Base-by-base conservation (phyloP, 805 yeast species). In the Candida palmyrensis region DNA sequence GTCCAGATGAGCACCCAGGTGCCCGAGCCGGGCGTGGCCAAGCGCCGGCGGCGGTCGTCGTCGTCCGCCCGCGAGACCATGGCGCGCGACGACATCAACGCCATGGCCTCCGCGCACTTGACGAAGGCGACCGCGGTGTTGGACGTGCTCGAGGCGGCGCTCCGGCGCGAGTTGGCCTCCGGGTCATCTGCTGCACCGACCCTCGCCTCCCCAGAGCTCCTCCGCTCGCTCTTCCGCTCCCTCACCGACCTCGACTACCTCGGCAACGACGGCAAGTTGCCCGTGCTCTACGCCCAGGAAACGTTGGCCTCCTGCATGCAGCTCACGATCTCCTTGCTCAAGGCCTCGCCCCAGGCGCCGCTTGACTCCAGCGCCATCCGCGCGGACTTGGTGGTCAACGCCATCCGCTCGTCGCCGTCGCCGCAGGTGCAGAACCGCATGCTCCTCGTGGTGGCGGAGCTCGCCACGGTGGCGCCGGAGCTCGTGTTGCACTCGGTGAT, bases 401-500 rank as follows among this genome's bases (percentile, higher is more conserved):
- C 96, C 13, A 89, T 92, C 36, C 76, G 98, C 52, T 75, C 88
- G 2, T 81, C 96, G 1, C 73, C 78, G 27, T 85, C 95, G 18
- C 97, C 97, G 2, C 97, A 90, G 57, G 94, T 89, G 18, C 98
- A 92, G 61, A 92, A 92, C 61, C 75, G 88, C 44, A 62, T 90
- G 32, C 65, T 92, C 38, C 64, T 90, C 38, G 90, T 92, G 18
- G 79, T 92, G 44, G 83, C 97, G 2, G 82, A 87, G 30, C 65
- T 92, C 44, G 97, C 97, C 1, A 68, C 87, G 1, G 62, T 92
- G 36, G 84, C 90, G 9, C 96, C 97, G 6, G 97, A 90, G 50
- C 76, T 83, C 19, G 88, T 92, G 18, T 66, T 92, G 34, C 97
- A 92, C 60, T 84, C 96, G 2, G 96, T 92, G 6, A 92, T 92